phyloP scores from a whole-genome alignment of 768 basidiomycete genomes.

The Boletus rubropictus region DNA sequence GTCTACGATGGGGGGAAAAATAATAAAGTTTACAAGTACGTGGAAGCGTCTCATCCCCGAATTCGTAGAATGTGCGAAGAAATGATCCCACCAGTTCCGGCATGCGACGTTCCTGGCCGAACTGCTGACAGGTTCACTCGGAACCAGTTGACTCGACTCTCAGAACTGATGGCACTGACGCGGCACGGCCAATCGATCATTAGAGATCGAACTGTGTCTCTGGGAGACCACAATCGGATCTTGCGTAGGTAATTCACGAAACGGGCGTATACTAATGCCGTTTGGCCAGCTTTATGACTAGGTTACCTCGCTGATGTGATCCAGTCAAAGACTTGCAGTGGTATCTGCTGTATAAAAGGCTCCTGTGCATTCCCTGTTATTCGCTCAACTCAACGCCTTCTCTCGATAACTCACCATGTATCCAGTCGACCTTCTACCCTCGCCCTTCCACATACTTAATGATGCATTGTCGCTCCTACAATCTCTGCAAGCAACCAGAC shows the following conservation, averaged over 20 bases:
- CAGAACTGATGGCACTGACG: slow-evolving; percentile 17
- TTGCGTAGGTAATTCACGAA: slow-evolving; percentile 18
- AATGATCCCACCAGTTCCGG: slow-evolving; percentile 12
- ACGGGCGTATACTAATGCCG: slow-evolving; percentile 26
- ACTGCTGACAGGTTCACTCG: slow-evolving; percentile 12
- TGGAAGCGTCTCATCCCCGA: slow-evolving; percentile 4
- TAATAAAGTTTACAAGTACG: slow-evolving; percentile 5
- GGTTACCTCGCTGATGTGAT: slow-evolving; percentile 31
- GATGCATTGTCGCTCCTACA: slow-evolving; percentile 43
- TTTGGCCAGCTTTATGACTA: slow-evolving; percentile 28
- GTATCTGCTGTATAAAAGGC: slow-evolving; percentile 30
- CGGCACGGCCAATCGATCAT: slow-evolving; percentile 20
- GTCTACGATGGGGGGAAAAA: slow-evolving; percentile 5
- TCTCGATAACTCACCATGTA: slow-evolving; percentile 19
- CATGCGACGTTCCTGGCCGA: slow-evolving; percentile 23
- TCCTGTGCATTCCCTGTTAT: background rate
- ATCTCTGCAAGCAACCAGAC: slow-evolving; percentile 35
- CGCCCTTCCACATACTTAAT: slow-evolving; percentile 46
- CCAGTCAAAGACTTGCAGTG: slow-evolving; percentile 25
- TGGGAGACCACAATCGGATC: slow-evolving; percentile 20
- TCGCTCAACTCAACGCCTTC: slow-evolving; percentile 2
- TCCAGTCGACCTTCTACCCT: slow-evolving; percentile 41
- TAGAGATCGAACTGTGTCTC: slow-evolving; percentile 16
- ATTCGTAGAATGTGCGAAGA: slow-evolving; percentile 7
- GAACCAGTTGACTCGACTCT: slow-evolving; percentile 11